These are phyloP conservation scores for Monocercomonoides exilis DNA, from an alignment of 78 protist species.

Conservation along the genomic window DNA sequence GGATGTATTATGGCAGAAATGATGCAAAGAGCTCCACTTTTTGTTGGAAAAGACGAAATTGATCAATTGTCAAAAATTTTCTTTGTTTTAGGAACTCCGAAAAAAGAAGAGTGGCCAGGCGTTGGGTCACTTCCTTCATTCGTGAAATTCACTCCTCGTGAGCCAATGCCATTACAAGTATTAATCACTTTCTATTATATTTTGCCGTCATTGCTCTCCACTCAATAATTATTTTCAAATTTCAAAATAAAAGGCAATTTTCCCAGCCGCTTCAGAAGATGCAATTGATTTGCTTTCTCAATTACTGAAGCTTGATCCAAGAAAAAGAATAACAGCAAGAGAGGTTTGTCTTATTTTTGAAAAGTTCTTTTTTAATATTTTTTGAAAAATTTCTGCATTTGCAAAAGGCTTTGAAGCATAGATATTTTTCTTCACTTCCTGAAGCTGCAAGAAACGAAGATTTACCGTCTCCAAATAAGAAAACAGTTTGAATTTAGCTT, in stretches of 20 bases:
- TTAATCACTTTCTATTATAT: no score
- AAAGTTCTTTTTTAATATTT: no score
- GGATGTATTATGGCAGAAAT: background rate
- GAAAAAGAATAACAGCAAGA: background rate
- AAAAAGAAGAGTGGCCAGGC: background rate
- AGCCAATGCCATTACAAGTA: background rate
- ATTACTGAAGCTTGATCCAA: constrained; percentile 16
- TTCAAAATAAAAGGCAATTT: background rate
- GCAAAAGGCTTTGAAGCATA: no score
- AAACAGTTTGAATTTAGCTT: no score
- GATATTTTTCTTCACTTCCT: no score
- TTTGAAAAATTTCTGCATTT: no score
- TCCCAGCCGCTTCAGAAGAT: background rate
- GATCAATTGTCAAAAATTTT: background rate
- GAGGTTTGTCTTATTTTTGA: no score
- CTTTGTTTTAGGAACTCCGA: background rate
- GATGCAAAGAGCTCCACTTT: background rate
- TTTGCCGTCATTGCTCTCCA: no score
- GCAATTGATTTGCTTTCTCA: constrained; percentile 5
- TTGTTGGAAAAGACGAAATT: background rate
- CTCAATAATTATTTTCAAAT: no score
- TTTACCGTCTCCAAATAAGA: no score
- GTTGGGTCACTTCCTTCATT: background rate
- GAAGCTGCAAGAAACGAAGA: no score
- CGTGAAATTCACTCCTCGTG: background rate